Conservation (phyloP, 352 stramenopile genomes). For the Phytophthora fragariaefolia region DNA sequence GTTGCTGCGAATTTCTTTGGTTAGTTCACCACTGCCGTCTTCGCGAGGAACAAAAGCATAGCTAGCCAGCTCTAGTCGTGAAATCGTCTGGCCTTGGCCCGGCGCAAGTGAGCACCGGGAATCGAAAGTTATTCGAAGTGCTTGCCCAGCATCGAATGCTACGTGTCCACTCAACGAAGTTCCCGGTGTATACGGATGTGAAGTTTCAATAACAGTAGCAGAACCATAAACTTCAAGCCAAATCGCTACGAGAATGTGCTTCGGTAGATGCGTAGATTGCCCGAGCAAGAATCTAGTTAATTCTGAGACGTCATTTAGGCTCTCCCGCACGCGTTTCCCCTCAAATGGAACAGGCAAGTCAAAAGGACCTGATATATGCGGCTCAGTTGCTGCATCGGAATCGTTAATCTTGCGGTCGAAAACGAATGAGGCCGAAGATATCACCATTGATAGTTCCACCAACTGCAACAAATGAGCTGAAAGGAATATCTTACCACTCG, state of each 20-base stretch:
- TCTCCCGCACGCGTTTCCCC: conserved; percentile 45
- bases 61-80: conserved; percentile 32
- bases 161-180: conserved; percentile 42
- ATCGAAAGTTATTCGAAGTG: conserved; percentile 72
- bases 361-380: conserved; percentile 28
- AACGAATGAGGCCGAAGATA: conserved; percentile 41
- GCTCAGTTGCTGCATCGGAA: not conserved
- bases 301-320: conserved; percentile 58
- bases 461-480: conserved; percentile 80
- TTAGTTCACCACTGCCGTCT: conserved; percentile 1
- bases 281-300: conserved; percentile 72
- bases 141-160: conserved; percentile 61
- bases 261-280: conserved; percentile 47
- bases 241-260: conserved; percentile 67
- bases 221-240: conserved; percentile 85
- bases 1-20: conserved; percentile 39
- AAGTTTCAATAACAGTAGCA: conserved; percentile 62
- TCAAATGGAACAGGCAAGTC: conserved; percentile 52
- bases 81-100: conserved; percentile 29
- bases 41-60: conserved; percentile 30
- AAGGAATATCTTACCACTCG: conserved; percentile 71
- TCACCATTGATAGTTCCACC: conserved; percentile 78
- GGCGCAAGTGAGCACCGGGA: conserved; percentile 56
- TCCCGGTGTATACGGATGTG: conserved; percentile 59
- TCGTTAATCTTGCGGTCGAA: conserved; percentile 43